Base-by-base conservation (phyloP, 176 grass and related monocot genomes). In the Phyllostachys edulis region DNA sequence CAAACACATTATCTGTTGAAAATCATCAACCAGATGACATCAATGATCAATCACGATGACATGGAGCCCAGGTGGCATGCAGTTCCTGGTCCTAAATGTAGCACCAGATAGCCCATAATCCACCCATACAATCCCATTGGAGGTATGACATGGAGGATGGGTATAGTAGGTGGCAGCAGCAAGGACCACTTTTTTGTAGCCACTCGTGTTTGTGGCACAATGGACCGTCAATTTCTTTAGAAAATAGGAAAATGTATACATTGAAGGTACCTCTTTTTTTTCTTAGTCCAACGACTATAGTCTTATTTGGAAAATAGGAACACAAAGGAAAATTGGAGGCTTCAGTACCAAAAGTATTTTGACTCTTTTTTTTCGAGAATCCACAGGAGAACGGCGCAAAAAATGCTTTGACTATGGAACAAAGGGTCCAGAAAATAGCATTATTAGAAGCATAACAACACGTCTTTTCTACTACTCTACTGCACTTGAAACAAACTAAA, bases 151-250 rank as follows among this genome's bases (percentile, higher is more conserved):
- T 75, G 71, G 4, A 36, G 40, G 10, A 71, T 32, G 57, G 87
- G 5, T 73, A 11, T 81, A 27, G 34, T 45, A 6, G 69, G 14
- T 10, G 10, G 54, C 27, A 46, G 27, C 78, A 54, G 10, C 9
- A 78, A 47, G 88, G 88, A 78, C 88, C 79, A 90, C 84, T 9
- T 13, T 66, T 81, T 80, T 67, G 79, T 49, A 78, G 65, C 83
- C 72, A 86, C 78, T 65, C 3, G 9, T 81, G 70, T 0, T 54
- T 51, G 69, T 49, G n/a, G 21, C 68, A 52, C 21, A 45, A 49
- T 52, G 60, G 70, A 84, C 27, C 47, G 60, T 20, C 27, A 37
- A 9, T 38, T 47, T 73, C n/a, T 32, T 45, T 60, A 18, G 7
- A 70, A 39, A 45, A 65, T 20, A 16, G 14, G 0, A 42, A 73